These are phyloP conservation scores for Eucalyptus pauciflora DNA, from an alignment of 345 rosid genomes.

Conservation along the genomic window DNA sequence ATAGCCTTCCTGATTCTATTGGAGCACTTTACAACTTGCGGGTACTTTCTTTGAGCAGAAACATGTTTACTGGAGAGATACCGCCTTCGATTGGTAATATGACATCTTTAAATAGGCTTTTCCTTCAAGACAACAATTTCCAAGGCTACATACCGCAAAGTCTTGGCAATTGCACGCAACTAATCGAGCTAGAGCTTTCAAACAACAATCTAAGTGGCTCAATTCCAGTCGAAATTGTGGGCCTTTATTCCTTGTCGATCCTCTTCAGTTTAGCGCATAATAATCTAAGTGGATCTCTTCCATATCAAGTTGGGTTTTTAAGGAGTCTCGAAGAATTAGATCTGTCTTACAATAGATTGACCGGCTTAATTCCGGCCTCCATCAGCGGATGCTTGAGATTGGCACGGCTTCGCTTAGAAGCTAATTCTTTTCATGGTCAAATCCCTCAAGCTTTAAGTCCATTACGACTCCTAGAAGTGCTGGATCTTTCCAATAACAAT, in stretches of 20 bases:
- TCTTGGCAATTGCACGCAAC: neutral
- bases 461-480: neutral
- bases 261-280: neutral
- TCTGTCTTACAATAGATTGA: neutral
- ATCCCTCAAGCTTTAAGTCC: neutral
- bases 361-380: neutral
- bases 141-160: neutral
- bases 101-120: too few species aligned
- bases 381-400: neutral
- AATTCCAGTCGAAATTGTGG: accelerated
- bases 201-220: neutral
- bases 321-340: neutral
- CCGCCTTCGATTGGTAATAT: neutral
- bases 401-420: neutral
- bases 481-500: too few species aligned
- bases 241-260: neutral
- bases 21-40: neutral
- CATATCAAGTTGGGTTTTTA: neutral
- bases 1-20: neutral
- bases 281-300: neutral
- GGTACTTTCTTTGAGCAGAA: accelerated
- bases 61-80: neutral
- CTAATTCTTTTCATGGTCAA: neutral
- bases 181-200: accelerated
- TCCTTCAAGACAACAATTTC: neutral